These are phyloP conservation scores for Cutaneotrichosporon sp. DNA, from an alignment of 1,284 basidiomycete genomes.

Conservation along the genomic window DNA sequence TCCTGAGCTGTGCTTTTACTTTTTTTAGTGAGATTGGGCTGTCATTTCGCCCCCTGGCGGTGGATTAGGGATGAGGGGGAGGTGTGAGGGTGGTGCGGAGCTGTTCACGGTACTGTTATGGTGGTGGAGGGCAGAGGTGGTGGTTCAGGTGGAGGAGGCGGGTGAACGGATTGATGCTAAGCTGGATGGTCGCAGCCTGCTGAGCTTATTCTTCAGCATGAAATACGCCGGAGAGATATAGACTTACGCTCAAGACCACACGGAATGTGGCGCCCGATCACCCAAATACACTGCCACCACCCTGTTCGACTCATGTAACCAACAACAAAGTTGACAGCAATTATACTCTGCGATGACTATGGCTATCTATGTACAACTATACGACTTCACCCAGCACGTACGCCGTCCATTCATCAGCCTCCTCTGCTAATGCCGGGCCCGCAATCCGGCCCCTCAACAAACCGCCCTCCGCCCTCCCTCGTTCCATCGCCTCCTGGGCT, in stretches of 20 bases:
- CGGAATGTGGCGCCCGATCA: neutral
- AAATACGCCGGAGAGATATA: neutral
- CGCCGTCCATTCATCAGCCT: constrained; percentile 26
- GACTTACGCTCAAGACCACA: neutral
- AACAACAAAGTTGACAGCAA: neutral
- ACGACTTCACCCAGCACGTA: constrained; percentile 11
- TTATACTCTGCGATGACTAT: neutral
- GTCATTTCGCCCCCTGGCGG: neutral
- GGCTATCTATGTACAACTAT: neutral
- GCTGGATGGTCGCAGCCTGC: too few species aligned
- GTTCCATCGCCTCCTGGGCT: constrained; percentile 53
- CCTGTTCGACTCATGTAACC: neutral
- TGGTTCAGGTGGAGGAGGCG: too few species aligned
- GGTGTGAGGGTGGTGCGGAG: too few species aligned
- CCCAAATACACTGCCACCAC: neutral
- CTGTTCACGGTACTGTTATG: too few species aligned
- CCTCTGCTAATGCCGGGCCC: constrained; percentile 28
- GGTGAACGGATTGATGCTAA: too few species aligned
- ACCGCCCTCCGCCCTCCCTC: constrained; percentile 17
- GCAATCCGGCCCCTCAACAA: constrained; percentile 3
- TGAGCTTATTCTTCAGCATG: neutral
- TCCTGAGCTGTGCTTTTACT: neutral
- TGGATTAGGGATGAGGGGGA: too few species aligned
- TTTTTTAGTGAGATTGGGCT: neutral
- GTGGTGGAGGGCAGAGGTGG: too few species aligned